Evolutionary conservation across 169 alveolate species (phyloP).

Genomic region (Cryptosporidium sp.): DNA sequence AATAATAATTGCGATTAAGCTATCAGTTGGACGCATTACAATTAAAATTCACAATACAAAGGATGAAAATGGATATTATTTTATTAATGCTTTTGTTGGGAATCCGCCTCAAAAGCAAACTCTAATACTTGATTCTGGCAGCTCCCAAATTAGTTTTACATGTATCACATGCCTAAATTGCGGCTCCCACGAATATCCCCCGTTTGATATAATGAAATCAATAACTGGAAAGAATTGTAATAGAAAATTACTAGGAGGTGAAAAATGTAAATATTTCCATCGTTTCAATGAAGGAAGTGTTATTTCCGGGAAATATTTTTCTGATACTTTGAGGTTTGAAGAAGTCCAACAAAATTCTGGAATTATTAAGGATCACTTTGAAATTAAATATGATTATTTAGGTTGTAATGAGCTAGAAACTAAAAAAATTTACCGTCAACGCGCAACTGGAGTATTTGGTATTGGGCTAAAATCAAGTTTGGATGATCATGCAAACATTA

Average conservation of each 20-base stretch:
- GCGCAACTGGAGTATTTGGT: slow-evolving; percentile 81
- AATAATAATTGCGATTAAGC: background rate
- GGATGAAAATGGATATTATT: slow-evolving; percentile 41
- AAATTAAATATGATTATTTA: slow-evolving; percentile 42
- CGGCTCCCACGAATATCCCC: slow-evolving; percentile 79
- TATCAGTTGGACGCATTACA: background rate
- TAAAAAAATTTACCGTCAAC: slow-evolving; percentile 75
- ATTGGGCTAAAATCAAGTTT: slow-evolving; percentile 50
- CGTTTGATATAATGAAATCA: slow-evolving; percentile 75
- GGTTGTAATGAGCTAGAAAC: slow-evolving; percentile 81
- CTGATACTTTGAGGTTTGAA: slow-evolving; percentile 75
- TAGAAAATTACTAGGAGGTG: slow-evolving; percentile 12
- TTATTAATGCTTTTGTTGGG: slow-evolving; percentile 28
- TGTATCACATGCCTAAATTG: slow-evolving; percentile 79
- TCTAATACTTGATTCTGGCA: slow-evolving; percentile 81
- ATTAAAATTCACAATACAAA: slow-evolving; percentile 4
- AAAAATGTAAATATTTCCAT: slow-evolving; percentile 78
- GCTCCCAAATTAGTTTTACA: slow-evolving; percentile 80
- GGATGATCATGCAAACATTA: background rate
- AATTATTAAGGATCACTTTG: background rate
- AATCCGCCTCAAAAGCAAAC: slow-evolving; percentile 79
- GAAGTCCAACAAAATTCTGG: slow-evolving; percentile 6
- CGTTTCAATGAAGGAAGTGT: slow-evolving; percentile 80
- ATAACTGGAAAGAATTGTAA: slow-evolving; percentile 68
- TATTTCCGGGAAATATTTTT: slow-evolving; percentile 78